Percentiles rank a stretch among this genome's conserved stretches.
Conservation (phyloP, 2,329 filamentous ascomycete genomes). For the Cadophora sp. region DNA sequence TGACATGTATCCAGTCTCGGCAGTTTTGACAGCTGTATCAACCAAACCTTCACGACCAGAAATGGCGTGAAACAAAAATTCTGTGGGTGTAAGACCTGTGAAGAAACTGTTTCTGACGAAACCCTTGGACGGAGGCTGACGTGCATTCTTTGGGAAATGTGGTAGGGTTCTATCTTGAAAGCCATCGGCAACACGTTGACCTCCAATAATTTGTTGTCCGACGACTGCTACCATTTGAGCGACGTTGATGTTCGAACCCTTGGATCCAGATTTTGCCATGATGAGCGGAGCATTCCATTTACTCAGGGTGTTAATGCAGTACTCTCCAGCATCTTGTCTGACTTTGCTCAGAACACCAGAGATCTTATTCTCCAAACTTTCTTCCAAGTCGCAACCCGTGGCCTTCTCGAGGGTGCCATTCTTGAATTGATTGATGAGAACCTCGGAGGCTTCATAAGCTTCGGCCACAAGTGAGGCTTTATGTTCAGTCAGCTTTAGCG, state of each 20-base stretch:
- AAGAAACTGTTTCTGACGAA: slow-evolving; percentile 99
- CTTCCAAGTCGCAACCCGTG: slow-evolving; percentile 87
- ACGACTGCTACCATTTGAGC: slow-evolving; percentile 98
- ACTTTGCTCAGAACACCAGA: slow-evolving; percentile 93
- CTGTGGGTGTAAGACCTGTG: slow-evolving; percentile 84
- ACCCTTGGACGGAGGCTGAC: slow-evolving; percentile 92
- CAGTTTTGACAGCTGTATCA: slow-evolving; percentile 98
- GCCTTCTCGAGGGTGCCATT: slow-evolving; percentile 83
- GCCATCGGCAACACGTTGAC: slow-evolving; percentile 89
- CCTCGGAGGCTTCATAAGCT: slow-evolving; percentile 82
- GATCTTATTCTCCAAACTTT: slow-evolving; percentile 88
- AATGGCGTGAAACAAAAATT: slow-evolving; percentile 98
- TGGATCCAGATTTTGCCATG: slow-evolving; percentile 97
- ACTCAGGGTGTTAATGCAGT: slow-evolving; percentile 89
- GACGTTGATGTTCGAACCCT: slow-evolving; percentile 97
- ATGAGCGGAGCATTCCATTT: slow-evolving; percentile 90
- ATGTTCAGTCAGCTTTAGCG: slow-evolving; percentile 69
- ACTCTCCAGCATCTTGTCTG: slow-evolving; percentile 86
- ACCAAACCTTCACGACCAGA: slow-evolving; percentile 98
- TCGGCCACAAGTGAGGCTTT: slow-evolving; percentile 79
- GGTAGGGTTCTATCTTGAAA: slow-evolving; percentile 96
- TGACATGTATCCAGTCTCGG: slow-evolving; percentile 99
- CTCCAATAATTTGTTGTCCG: slow-evolving; percentile 96
- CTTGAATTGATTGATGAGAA: slow-evolving; percentile 83
- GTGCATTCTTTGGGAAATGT: slow-evolving; percentile 92